Base-by-base conservation (phyloP, 345 rosid species). In the Syzygium aromaticum region DNA sequence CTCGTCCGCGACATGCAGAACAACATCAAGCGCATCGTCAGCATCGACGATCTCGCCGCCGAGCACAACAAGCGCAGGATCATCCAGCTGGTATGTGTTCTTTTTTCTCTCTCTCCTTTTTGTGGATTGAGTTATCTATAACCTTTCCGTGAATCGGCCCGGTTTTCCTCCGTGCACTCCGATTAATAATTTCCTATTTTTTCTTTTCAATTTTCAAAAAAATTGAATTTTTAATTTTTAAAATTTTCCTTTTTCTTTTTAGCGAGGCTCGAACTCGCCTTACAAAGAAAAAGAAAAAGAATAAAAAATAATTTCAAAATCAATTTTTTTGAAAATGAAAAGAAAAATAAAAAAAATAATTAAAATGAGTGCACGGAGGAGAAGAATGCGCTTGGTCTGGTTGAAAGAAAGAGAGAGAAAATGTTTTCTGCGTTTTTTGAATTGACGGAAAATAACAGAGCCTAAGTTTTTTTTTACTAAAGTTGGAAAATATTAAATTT, bases 21-120 rank as follows among this genome's bases (percentile, higher is more conserved):
- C 86, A 97, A 97, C 84, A 97, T 95, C 84, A 95, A 96, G 93
- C 92, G 92, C 87, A 95, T 97, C 77, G 97, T 97, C 89, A 97
- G 95, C 87, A 94, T 96, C 51, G 95, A 95, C 40, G 97, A 97
- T 82, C 96, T 97, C 33, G 99, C 98, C 52, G 98, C 98, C 8
- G 99, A 99, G 21, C 99, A 96, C 88, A 96, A 96, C 92, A 94
- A 95, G 95, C 95, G 96, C 87, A 90, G 87, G 86, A 96, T 97
- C 92, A 97, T 97, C 89, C 98, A 97, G 86, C 95, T 95, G 91
- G 98, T 96, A 56, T 30, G 8, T 21, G 16, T 52, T 78, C 46
- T 43, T 43, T 78, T 38, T 56, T 49, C 38, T 77, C 3, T 19
- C 8, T 21, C 6, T 17, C 5, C 40, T 33, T 17, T 6, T 43